Evolutionary conservation across 768 basidiomycete genomes (phyloP).

Genomic region (Coprinellus aureogranulatus): DNA sequence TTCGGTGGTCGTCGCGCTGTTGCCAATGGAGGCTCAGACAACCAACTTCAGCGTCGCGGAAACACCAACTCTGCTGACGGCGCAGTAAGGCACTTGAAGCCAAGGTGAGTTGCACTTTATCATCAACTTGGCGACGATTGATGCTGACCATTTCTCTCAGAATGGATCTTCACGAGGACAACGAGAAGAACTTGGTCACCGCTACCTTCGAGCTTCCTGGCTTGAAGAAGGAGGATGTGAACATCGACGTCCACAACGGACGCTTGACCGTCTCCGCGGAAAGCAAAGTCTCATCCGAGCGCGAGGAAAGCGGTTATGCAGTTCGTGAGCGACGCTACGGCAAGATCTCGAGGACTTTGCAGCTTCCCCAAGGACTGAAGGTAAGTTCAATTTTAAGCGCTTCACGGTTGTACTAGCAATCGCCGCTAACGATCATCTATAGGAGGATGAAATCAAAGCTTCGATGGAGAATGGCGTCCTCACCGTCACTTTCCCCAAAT

Average conservation of each 20-base stretch:
- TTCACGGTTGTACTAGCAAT: not conserved
- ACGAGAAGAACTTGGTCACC: conserved; percentile 40
- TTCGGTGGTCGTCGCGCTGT: conserved; percentile 10
- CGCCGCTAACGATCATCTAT: not conserved
- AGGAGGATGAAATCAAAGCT: conserved; percentile 23
- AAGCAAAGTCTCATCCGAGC: conserved; percentile 24
- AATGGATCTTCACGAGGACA: conserved; percentile 49
- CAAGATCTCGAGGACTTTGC: conserved; percentile 38
- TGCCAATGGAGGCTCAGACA: conserved; percentile 9
- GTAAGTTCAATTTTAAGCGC: conserved; percentile 26
- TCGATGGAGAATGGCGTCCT: conserved; percentile 46
- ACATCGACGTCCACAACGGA: conserved; percentile 46
- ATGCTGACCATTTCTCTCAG: conserved; percentile 23
- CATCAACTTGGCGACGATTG: too few species aligned
- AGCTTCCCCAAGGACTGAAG: conserved; percentile 47
- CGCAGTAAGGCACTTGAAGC: conserved; percentile 15
- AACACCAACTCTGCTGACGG: not conserved
- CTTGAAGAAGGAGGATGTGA: conserved; percentile 43
- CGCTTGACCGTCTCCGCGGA: conserved; percentile 49
- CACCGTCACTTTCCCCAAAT: conserved; percentile 47
- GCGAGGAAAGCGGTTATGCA: conserved; percentile 30
- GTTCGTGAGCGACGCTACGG: conserved; percentile 46
- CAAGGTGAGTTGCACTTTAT: conserved; percentile 23
- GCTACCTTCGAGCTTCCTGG: conserved; percentile 56
- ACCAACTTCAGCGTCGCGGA: not conserved